Conservation (phyloP, 2,329 filamentous ascomycete genomes). For the Aspergillus tanneri region DNA sequence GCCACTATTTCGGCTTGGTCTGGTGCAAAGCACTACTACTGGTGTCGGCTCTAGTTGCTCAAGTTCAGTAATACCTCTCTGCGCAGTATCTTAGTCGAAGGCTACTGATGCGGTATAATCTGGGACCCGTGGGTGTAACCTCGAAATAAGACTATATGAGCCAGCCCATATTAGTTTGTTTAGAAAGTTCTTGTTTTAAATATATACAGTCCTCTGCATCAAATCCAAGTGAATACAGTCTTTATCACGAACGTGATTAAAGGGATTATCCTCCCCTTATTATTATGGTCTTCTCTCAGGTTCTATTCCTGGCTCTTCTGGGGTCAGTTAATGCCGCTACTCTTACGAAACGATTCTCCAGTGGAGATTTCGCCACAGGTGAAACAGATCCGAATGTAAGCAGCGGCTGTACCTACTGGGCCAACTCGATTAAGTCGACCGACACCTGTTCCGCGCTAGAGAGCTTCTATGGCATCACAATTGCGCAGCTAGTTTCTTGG, state of each 20-base stretch:
- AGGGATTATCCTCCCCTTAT: not conserved
- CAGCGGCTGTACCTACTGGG: slow-evolving; percentile 12
- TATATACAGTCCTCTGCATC: not conserved
- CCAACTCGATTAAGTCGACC: slow-evolving; percentile 8
- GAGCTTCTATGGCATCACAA: slow-evolving; percentile 8
- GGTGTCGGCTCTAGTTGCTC: not conserved
- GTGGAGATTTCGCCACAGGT: slow-evolving; percentile 9
- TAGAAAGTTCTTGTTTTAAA: not conserved
- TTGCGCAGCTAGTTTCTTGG: slow-evolving; percentile 6
- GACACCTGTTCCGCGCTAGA: slow-evolving; percentile 12
- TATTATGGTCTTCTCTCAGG: not conserved
- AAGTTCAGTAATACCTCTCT: not conserved
- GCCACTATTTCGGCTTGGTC: not conserved
- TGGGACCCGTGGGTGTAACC: not conserved
- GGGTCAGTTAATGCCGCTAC: not conserved
- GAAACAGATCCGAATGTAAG: slow-evolving; percentile 9
- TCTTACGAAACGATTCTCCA: not conserved
- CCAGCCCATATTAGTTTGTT: not conserved
- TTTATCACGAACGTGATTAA: not conserved
- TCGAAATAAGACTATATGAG: not conserved
- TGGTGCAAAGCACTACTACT: not conserved
- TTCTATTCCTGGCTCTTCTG: not conserved
- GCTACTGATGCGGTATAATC: not conserved
- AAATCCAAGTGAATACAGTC: too few relatives aligned
- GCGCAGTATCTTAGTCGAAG: not conserved